Evolutionary conservation across 1,284 basidiomycete species (phyloP).

Genomic region (Chalciporus sp.): DNA sequence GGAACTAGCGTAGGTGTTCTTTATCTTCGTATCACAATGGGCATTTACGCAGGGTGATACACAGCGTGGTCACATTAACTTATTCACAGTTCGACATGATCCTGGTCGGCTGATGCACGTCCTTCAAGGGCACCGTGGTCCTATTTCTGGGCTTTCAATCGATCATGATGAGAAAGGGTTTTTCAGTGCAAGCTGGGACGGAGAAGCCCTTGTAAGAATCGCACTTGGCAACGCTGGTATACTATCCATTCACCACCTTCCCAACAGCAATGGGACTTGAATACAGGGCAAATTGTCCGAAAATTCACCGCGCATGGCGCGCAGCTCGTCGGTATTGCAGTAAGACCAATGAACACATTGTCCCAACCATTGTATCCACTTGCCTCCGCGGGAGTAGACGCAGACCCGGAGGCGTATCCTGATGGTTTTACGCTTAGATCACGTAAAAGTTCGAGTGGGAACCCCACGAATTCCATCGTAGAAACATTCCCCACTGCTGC

Average conservation of each 20-base stretch:
- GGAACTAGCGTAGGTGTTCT: slow-evolving; percentile 73
- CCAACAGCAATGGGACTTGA: slow-evolving; percentile 93
- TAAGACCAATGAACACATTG: slow-evolving; percentile 64
- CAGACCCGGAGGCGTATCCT: slow-evolving; percentile 20
- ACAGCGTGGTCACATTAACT: slow-evolving; percentile 84
- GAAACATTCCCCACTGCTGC: slow-evolving; percentile 20
- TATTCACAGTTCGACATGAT: slow-evolving; percentile 91
- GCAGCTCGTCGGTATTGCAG: slow-evolving; percentile 82
- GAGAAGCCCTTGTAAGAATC: slow-evolving; percentile 77
- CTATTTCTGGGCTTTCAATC: slow-evolving; percentile 86
- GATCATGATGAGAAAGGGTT: slow-evolving; percentile 82
- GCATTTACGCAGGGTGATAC: slow-evolving; percentile 11
- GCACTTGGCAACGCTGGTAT: slow-evolving; percentile 2
- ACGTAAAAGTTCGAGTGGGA: slow-evolving; percentile 13
- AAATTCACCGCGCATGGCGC: slow-evolving; percentile 84
- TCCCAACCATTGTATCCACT: slow-evolving; percentile 37
- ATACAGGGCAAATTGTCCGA: slow-evolving; percentile 83
- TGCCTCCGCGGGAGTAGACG: slow-evolving; percentile 31
- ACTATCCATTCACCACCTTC: slow-evolving; percentile 9
- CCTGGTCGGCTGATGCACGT: slow-evolving; percentile 82
- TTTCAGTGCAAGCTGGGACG: slow-evolving; percentile 95
- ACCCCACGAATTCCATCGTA: slow-evolving; percentile 21
- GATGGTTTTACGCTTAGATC: slow-evolving; percentile 9
- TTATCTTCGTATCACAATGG: slow-evolving; percentile 16
- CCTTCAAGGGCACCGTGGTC: slow-evolving; percentile 74